Evolutionary conservation across 2,329 filamentous ascomycete species (phyloP), one percentile per base, ranked within the genome.

Genomic region (Epichloe uncinata): DNA sequence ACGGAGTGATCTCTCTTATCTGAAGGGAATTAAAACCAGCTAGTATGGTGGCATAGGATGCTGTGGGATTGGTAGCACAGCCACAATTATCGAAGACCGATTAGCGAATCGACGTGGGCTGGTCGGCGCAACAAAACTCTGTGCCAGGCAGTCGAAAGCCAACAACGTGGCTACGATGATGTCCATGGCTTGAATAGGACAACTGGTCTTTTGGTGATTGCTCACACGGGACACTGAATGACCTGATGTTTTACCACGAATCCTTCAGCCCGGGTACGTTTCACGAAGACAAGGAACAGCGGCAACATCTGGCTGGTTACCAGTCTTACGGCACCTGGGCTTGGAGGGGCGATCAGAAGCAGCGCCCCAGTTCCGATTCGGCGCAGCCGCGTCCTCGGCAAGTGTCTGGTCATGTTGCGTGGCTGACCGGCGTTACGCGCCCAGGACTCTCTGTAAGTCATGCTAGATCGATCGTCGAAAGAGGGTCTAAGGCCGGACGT

Each of bases 281-380:
- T 42, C 44, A 47, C 49, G 26, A 43, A 37, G 37, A 46, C 15
- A 5, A 37, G 7, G 13, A 47, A 20, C 12, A 35, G 33, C 45
- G 40, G 33, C 49, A 43, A n/a, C 49, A 48, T 48, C 50, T 48
- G 50, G 45, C 50, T 45, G 45, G 45, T 51, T 51, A 48, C 50
- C 45, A 48, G 42, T 45, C 50, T 42, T 20, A 20, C 42, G 50
- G 45, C 45, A 45, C 50, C 35, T 15, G 36, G 41, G 20, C 33
- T 42, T 41, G 35, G 45, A 41, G 34, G 50, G 45, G 22, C 41
- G 40, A 48, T 51, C 49, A 48, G 35, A 51, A 45, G 42, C 41
- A 51, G 37, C 50, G 15, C 30, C 41, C 41, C 22, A 41, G 22
- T 45, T 51, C 45, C 41, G 41, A 44, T 51, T 42, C 50, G 45